Evolutionary conservation across 371 early-diverging fungal species (phyloP).

Genomic region (Chytridium lagenaria): DNA sequence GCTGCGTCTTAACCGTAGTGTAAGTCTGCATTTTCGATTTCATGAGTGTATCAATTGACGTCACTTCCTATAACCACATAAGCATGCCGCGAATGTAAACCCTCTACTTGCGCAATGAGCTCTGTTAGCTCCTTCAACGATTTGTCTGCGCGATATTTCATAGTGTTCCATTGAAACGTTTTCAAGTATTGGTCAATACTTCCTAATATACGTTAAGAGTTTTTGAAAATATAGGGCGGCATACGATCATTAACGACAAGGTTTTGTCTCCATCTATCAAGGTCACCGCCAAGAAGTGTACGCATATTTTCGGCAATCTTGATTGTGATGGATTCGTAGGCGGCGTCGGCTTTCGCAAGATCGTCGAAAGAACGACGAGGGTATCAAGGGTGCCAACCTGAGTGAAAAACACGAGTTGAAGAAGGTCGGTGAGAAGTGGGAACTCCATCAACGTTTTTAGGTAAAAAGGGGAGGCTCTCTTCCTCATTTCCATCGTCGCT

Average conservation of each 20-base stretch:
- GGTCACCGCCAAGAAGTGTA: constrained; percentile 60
- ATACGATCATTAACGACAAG: constrained; percentile 84
- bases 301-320: constrained; percentile 85
- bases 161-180: constrained; percentile 92
- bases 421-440: not conserved
- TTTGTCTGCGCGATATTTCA: constrained; percentile 94
- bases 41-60: constrained; percentile 81
- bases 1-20: constrained; percentile 78
- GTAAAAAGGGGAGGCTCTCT: not conserved
- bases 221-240: no score
- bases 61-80: constrained; percentile 71
- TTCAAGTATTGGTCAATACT: no score
- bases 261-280: constrained; percentile 61
- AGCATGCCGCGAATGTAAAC: not conserved
- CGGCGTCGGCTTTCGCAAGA: constrained; percentile 80
- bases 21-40: constrained; percentile 86
- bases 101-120: constrained; percentile 62
- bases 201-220: no score
- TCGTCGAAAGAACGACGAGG: constrained; percentile 90
- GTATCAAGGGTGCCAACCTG: constrained; percentile 94
- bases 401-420: not conserved
- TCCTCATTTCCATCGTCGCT: not conserved
- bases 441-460: not conserved
- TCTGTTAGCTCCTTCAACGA: constrained; percentile 84
- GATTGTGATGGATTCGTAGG: constrained; percentile 72